Evolutionary conservation across 108 stramenopile species (phyloP).

Genomic region (Craspedostauros australis): DNA sequence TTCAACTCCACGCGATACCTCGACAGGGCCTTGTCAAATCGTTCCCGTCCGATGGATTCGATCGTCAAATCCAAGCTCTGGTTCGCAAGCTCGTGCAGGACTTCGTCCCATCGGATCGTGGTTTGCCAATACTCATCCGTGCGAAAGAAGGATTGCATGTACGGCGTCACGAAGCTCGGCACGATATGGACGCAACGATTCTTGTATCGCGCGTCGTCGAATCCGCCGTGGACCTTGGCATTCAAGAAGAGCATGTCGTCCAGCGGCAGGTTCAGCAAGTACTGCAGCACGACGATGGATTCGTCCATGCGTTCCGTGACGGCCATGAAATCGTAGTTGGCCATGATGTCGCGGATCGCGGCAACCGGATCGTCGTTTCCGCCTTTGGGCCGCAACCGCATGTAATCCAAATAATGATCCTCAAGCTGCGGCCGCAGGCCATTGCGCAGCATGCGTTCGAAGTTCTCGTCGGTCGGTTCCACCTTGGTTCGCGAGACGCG

Average conservation of each 20-base stretch:
- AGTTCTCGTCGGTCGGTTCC: conserved; percentile 8
- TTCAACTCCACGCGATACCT: conserved; percentile 9
- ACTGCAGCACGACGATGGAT: conserved; percentile 20
- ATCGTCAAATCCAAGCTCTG: conserved; percentile 50
- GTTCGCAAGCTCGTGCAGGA: conserved; percentile 27
- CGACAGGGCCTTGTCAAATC: conserved; percentile 20
- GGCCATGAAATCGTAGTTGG: conserved; percentile 36
- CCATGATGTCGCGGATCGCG: conserved; percentile 13
- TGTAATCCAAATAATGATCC: too few species aligned
- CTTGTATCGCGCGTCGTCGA: background rate
- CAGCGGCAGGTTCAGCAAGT: conserved; percentile 19
- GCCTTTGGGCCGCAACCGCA: too few species aligned
- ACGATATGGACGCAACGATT: background rate
- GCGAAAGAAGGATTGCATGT: background rate
- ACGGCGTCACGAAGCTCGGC: conserved; percentile 1
- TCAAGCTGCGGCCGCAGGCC: too few species aligned
- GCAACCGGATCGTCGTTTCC: too few species aligned
- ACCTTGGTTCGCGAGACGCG: background rate
- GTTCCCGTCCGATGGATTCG: conserved; percentile 25
- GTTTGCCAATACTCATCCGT: background rate
- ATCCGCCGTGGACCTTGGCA: conserved; percentile 3
- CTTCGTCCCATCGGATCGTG: conserved; percentile 19
- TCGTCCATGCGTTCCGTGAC: conserved; percentile 29
- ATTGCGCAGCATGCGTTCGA: too few species aligned
- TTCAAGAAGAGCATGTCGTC: conserved; percentile 2